Conservation (phyloP, 2,329 filamentous ascomycete genomes). For the Calonectria honghensis region DNA sequence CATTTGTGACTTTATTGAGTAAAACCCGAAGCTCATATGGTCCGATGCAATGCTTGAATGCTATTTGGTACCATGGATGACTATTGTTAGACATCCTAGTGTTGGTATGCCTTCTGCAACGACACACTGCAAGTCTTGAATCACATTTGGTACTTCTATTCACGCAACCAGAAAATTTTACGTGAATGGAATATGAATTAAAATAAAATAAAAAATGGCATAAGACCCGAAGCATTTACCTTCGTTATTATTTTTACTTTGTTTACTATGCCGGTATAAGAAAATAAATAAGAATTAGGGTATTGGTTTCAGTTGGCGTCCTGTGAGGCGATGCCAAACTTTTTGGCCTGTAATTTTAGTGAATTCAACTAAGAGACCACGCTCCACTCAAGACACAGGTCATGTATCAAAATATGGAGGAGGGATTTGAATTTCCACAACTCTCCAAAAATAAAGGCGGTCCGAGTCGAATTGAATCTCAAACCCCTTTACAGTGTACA, state of each 20-base stretch:
- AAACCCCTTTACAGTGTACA: slow-evolving; percentile 9
- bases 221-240: not conserved
- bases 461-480: slow-evolving; percentile 6
- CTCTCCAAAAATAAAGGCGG: slow-evolving; percentile 32
- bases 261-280: not conserved
- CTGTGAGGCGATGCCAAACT: not conserved
- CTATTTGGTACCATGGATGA: not conserved
- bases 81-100: not conserved
- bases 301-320: not conserved
- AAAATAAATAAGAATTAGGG: not conserved
- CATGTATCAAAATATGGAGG: not conserved
- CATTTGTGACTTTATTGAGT: slow-evolving; percentile 36
- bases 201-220: not conserved
- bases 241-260: not conserved
- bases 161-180: too few species aligned
- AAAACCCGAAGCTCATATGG: not conserved
- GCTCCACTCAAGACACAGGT: slow-evolving; percentile 6
- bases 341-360: not conserved
- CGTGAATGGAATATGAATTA: not conserved
- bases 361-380: not conserved
- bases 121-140: not conserved
- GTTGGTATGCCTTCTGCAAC: not conserved
- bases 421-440: slow-evolving; percentile 52
- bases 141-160: not conserved
- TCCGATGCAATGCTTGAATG: not conserved